Evolutionary conservation across 225 moss, liverwort and hornwort species (phyloP).

Genomic region (Bryoerythrophyllum caledonicum): DNA sequence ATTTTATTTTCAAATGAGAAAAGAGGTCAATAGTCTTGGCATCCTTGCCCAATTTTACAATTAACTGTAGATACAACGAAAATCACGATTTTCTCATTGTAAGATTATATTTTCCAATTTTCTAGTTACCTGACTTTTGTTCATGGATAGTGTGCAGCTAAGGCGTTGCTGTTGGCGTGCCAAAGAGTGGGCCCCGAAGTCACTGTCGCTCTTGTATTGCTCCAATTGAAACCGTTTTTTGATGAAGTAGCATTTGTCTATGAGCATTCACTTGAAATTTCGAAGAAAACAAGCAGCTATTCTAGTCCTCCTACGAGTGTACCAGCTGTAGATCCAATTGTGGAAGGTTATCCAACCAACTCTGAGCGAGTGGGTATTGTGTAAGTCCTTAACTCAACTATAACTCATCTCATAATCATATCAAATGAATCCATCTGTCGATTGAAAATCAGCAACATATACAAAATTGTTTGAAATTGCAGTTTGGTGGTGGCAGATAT

Average conservation of each 20-base stretch:
- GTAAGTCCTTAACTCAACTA: conserved; percentile 31
- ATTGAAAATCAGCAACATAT: conserved; percentile 1
- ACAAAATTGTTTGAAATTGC: conserved; percentile 6
- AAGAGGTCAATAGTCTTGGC: no score
- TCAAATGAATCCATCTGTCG: neutral
- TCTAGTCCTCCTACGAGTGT: conserved; percentile 26
- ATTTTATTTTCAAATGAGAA: no score
- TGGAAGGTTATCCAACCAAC: conserved; percentile 18
- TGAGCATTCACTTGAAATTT: conserved; percentile 49
- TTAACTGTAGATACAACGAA: neutral
- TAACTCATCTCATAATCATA: neutral
- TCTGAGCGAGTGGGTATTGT: conserved; percentile 34
- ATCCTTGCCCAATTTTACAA: neutral
- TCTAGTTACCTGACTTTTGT: conserved; percentile 23
- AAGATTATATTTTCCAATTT: neutral
- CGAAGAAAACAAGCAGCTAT: conserved; percentile 19
- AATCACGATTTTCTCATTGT: neutral
- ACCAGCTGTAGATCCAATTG: conserved; percentile 26
- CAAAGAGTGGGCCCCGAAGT: conserved; percentile 69
- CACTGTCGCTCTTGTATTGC: conserved; percentile 59
- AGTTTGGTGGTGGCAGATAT: conserved; percentile 58
- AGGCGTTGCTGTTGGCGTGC: conserved; percentile 68
- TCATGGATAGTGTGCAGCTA: conserved; percentile 80
- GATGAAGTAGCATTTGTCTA: conserved; percentile 67
- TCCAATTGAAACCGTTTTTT: conserved; percentile 69